Base-by-base conservation (phyloP, 805 yeast genomes). In the Saccharomycopsis guyanensis region DNA sequence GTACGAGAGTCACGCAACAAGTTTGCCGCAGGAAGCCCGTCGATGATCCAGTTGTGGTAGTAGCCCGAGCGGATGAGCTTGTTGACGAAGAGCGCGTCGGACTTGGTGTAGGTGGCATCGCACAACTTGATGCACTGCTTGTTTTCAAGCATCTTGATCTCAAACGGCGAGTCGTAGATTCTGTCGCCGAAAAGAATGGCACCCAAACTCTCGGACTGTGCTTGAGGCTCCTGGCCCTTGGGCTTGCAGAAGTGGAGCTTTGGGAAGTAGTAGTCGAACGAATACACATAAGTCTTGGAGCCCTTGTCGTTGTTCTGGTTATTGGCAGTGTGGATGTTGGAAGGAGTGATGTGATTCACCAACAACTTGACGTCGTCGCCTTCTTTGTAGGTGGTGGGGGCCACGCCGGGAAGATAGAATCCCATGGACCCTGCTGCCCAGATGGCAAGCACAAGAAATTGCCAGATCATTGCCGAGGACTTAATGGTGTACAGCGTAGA, bases 161-260 rank as follows among this genome's bases (percentile, higher is more conserved):
- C 76, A 58, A 86, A 87, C 4, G 97, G 97, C 7, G 97, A 88
- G 58, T 86, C 81, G 70, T 85, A 88, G 53, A 93, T 88, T 61
- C 98, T 74, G 65, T 93, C 98, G 53, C 98, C 98, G 62, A 93
- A 88, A 49, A 93, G 74, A 54, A 93, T 82, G 2, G 97, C 82
- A 6, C 98, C 98, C 44, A 93, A 71, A 8, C 94, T 82, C 65
- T 88, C 97, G 53, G 86, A 78, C 61, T 87, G 95, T 24, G 62
- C 56, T 10, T 57, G 62, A 70, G 50, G 50, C 15, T 32, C 42
- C 1, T 86, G 87, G 23, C 66, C 78, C 46, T 66, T 62, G 0
- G 97, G 97, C 48, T 63, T 61, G 65, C 98, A 93, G 64, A 89
- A 86, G 58, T 83, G 86, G 59, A 93, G 82, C 54, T 79, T 78